phyloP scores from a whole-genome alignment of 78 protist genomes.

The Bigelowiella natans region DNA sequence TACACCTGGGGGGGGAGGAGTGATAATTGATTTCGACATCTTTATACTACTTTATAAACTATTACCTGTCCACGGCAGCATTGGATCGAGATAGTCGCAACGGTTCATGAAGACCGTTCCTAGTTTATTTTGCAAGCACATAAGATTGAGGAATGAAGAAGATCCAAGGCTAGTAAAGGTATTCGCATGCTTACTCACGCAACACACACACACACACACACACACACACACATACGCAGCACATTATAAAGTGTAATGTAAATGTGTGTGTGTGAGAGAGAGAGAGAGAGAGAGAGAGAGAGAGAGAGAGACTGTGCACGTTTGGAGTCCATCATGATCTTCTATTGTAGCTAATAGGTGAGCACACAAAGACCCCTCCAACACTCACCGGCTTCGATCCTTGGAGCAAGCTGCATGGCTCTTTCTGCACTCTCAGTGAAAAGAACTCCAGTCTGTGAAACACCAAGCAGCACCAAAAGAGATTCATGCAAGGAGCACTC shows the following conservation, averaged over 20 bases:
- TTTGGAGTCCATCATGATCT: neutral
- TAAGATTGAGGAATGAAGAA: neutral
- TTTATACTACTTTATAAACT: neutral
- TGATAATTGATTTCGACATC: neutral
- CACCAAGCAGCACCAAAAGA: too few species aligned
- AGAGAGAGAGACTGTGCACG: too few species aligned
- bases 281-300: too few species aligned
- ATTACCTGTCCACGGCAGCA: conserved; percentile 1
- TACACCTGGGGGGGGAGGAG: neutral
- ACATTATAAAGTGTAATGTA: too few species aligned
- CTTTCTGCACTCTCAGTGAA: neutral
- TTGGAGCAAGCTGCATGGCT: neutral
- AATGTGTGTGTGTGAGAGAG: too few species aligned
- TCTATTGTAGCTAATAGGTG: neutral
- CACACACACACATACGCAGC: neutral
- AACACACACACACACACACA: neutral
- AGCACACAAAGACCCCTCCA: neutral
- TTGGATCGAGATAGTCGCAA: conserved; percentile 1
- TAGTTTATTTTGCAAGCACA: neutral
- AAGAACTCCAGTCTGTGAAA: neutral
- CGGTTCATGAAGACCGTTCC: conserved; percentile 13
- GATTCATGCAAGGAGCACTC: too few species aligned
- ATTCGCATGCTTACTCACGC: neutral
- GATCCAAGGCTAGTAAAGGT: neutral
- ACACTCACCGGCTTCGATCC: neutral